phyloP scores from a whole-genome alignment of 2,329 filamentous ascomycete species.

The Penicillium sp. region DNA sequence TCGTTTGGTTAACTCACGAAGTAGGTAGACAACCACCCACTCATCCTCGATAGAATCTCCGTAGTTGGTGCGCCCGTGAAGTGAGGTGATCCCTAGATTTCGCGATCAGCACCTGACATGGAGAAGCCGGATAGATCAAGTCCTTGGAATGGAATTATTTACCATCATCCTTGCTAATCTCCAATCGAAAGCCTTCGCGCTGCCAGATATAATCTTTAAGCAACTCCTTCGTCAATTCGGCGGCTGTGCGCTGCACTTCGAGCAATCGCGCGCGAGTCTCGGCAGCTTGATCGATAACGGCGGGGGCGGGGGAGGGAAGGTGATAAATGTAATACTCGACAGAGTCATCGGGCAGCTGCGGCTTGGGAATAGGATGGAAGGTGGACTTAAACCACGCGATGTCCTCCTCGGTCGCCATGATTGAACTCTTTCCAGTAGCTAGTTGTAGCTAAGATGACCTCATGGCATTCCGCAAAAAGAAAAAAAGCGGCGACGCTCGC shows the following conservation, averaged over 20 bases:
- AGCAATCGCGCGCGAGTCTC: conserved; percentile 62
- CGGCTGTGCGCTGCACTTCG: conserved; percentile 66
- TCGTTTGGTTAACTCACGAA: conserved; percentile 74
- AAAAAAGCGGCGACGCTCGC: conserved; percentile 26
- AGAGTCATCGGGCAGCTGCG: conserved; percentile 72
- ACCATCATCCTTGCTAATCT: conserved; percentile 62
- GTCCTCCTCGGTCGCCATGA: conserved; percentile 53
- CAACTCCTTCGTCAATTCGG: conserved; percentile 61
- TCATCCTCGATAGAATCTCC: conserved; percentile 96
- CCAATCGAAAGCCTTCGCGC: conserved; percentile 73
- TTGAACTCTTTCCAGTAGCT: conserved; percentile 8
- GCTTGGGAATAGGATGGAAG: conserved; percentile 64
- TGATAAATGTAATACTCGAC: conserved; percentile 82
- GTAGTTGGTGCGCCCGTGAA: conserved; percentile 79
- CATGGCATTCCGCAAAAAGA: conserved; percentile 27
- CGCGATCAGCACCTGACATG: conserved; percentile 12
- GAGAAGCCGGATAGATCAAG: not conserved
- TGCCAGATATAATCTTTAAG: conserved; percentile 96
- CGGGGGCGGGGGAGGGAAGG: conserved; percentile 57
- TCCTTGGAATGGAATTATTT: conserved; percentile 21
- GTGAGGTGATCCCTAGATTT: conserved; percentile 50
- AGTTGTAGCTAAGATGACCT: conserved; percentile 31
- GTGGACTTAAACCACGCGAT: conserved; percentile 66
- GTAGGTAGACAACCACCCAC: conserved; percentile 90
- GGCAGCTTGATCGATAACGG: conserved; percentile 54